phyloP scores from a whole-genome alignment of 768 basidiomycete genomes.

The Leucosporidium creatinivorum region DNA sequence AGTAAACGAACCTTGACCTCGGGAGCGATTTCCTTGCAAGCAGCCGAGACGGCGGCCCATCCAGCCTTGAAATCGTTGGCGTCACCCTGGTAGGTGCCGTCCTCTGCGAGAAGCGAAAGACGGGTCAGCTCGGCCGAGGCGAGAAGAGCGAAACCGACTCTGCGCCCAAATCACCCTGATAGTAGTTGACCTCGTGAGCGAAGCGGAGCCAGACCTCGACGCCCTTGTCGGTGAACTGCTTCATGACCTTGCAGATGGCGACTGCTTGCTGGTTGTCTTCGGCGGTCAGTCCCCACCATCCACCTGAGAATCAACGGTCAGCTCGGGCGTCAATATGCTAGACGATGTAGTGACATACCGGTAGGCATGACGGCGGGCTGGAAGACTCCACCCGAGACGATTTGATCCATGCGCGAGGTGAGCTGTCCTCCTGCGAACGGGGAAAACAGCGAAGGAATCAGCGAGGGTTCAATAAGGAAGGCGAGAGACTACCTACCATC shows the following conservation, averaged over 20 bases:
- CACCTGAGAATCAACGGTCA: constrained; percentile 2
- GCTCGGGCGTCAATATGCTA: neutral
- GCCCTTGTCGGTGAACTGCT: constrained; percentile 38
- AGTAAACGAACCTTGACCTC: constrained; percentile 36
- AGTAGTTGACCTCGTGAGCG: constrained; percentile 36
- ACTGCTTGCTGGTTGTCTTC: constrained; percentile 33
- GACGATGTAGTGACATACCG: neutral
- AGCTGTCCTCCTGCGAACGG: constrained; percentile 35
- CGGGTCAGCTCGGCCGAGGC: too few relatives aligned
- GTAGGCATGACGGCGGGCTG: constrained; percentile 26
- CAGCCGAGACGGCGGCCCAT: constrained; percentile 34
- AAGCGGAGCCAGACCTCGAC: constrained; percentile 39
- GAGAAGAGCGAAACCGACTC: too few relatives aligned
- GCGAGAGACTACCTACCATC: constrained; percentile 10
- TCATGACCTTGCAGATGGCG: constrained; percentile 37
- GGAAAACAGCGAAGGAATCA: constrained; percentile 24
- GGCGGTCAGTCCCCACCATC: constrained; percentile 34
- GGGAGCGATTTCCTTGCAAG: constrained; percentile 29
- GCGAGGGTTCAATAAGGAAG: neutral
- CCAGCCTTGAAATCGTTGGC: constrained; percentile 35
- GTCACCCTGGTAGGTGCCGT: constrained; percentile 35
- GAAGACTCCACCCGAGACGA: constrained; percentile 30
- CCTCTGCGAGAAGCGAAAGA: neutral
- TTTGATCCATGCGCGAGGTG: constrained; percentile 31
- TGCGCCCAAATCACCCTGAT: neutral